phyloP scores from a whole-genome alignment of 352 stramenopile species.

The Phytophthora pisi region DNA sequence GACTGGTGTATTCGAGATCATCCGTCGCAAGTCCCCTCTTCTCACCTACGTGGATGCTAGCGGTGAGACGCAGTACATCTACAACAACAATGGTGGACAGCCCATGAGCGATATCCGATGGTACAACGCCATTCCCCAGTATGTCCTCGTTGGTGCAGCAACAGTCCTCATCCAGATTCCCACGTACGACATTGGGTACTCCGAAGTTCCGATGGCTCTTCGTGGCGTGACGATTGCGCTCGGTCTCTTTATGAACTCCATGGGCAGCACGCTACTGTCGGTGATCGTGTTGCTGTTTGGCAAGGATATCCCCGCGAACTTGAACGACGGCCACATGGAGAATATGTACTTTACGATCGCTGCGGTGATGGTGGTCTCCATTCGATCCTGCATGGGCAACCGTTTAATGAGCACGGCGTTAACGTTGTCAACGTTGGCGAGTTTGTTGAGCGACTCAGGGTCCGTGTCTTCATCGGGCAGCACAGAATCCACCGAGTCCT shows the following conservation, averaged over 20 bases:
- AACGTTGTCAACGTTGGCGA: background rate
- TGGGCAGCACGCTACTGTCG: slow-evolving; percentile 21
- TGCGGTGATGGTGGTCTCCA: slow-evolving; percentile 28
- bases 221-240: slow-evolving; percentile 17
- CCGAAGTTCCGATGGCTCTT: slow-evolving; percentile 19
- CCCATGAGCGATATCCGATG: slow-evolving; percentile 25
- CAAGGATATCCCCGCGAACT: slow-evolving; percentile 30
- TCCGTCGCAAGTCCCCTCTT: slow-evolving; percentile 30
- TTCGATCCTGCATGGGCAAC: background rate
- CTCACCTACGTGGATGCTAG: slow-evolving; percentile 25
- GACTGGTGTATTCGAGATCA: slow-evolving; percentile 42
- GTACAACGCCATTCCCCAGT: slow-evolving; percentile 21
- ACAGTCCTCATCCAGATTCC: slow-evolving; percentile 23
- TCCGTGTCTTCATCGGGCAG: background rate
- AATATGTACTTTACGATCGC: slow-evolving; percentile 42
- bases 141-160: slow-evolving; percentile 12
- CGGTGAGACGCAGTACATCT: slow-evolving; percentile 21
- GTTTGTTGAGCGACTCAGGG: background rate
- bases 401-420: background rate
- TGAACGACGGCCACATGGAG: slow-evolving; percentile 66
- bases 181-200: slow-evolving; percentile 19
- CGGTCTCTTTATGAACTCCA: slow-evolving; percentile 23
- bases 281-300: slow-evolving; percentile 22
- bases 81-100: slow-evolving; percentile 21
- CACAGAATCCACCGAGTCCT: background rate